Conservation (phyloP, 208 protist species). For the Crithidia mellificae region DNA sequence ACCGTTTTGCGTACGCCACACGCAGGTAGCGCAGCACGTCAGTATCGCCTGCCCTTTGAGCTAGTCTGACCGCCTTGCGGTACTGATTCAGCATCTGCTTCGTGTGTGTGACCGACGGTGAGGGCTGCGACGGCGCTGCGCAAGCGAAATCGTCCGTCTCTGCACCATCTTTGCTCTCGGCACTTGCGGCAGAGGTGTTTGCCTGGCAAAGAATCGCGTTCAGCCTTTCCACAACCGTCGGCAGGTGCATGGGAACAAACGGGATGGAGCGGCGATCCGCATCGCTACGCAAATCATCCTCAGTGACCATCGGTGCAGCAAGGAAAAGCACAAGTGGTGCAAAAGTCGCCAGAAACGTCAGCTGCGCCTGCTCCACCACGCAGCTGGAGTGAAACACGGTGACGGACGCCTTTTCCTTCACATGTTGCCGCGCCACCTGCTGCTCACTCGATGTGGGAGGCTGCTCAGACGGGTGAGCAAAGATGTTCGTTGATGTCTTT, state of each 20-base stretch:
- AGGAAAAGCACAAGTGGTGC: constrained; percentile 6
- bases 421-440: not conserved
- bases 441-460: not conserved
- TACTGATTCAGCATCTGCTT: not conserved
- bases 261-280: not conserved
- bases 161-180: too few species aligned
- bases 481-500: not conserved
- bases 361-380: constrained; percentile 22
- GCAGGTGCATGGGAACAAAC: not conserved
- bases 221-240: not conserved
- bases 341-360: constrained; percentile 13
- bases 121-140: too few species aligned
- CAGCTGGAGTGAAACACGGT: constrained; percentile 31
- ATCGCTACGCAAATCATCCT: not conserved
- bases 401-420: not conserved
- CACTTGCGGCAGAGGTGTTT: not conserved
- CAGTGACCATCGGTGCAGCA: constrained; percentile 4
- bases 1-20: not conserved
- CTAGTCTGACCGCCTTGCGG: too few species aligned
- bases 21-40: not conserved
- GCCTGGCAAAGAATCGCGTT: too few species aligned
- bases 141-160: not conserved
- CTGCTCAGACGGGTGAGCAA: not conserved
- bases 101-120: not conserved
- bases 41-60: not conserved